Conservation (phyloP, 2,329 filamentous ascomycete genomes). For the Aspergillus fructus region DNA sequence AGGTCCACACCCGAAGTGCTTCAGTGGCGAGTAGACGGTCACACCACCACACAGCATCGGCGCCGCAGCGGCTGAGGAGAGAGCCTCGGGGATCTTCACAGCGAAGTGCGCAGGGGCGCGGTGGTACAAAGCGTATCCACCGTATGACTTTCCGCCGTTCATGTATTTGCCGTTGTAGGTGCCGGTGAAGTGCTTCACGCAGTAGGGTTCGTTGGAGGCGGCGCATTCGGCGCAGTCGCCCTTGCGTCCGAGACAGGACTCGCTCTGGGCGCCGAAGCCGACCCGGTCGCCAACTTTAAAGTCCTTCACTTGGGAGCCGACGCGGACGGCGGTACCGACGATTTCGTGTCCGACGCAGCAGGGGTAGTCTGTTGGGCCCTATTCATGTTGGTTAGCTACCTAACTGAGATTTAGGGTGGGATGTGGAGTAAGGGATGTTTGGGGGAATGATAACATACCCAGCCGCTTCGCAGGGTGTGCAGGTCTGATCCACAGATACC, state of each 20-base stretch:
- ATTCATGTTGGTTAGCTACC: background rate
- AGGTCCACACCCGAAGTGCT: conserved; percentile 65
- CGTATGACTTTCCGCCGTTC: conserved; percentile 64
- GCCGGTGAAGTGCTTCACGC: conserved; percentile 27
- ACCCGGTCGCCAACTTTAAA: conserved; percentile 37
- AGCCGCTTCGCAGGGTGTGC: conserved; percentile 55
- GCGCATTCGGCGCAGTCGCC: conserved; percentile 55
- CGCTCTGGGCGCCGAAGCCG: conserved; percentile 62
- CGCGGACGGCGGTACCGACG: conserved; percentile 58
- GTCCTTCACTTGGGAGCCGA: conserved; percentile 45
- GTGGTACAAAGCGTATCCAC: conserved; percentile 62
- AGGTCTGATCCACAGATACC: conserved; percentile 65
- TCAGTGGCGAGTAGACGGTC: conserved; percentile 70
- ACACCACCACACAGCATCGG: conserved; percentile 79
- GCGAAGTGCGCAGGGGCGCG: conserved; percentile 59
- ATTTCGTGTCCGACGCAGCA: conserved; percentile 66
- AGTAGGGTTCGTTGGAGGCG: conserved; percentile 40
- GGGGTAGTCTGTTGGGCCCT: conserved; percentile 38
- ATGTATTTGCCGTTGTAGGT: conserved; percentile 34
- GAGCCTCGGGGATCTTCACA: conserved; percentile 55
- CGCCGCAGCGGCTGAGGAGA: conserved; percentile 55
- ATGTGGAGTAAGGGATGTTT: background rate
- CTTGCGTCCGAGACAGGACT: conserved; percentile 50
- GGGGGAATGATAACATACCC: conserved; percentile 25
- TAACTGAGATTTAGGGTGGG: too few species aligned